Base-by-base conservation (phyloP, 768 basidiomycete species). In the Sarcodon aspratus region DNA sequence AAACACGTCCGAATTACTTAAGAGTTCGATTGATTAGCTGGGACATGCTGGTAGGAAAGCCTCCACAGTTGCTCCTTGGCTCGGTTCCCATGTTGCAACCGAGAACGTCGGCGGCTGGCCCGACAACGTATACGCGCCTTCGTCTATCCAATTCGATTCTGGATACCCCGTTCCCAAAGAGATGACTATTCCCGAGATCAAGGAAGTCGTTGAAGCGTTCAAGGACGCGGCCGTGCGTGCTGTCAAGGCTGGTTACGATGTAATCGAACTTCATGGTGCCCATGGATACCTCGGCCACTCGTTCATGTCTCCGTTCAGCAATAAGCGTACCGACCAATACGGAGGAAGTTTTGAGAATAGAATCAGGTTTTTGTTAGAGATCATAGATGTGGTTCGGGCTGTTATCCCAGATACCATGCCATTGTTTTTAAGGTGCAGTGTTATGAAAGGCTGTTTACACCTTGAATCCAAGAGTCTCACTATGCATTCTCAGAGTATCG, bases 31-130 rank as follows among this genome's bases (percentile, higher is more conserved):
- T 5, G 21, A 27, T 27, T 27, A 27, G 21, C 72, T 89, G 13
- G 80, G 74, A 0, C 86, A 90, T 53, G 82, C 84, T 0, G 86
- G 87, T 0, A 70, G 85, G n/a, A 89, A 88, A 60, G 83, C 76
- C 0, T 79, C 78, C 8, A 79, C 72, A 0, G 61, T 75, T 13
- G 73, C 78, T 1, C 81, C 83, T 0, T 88, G 82, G 81, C 58
- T 83, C 33, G 62, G 62, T 32, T 36, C 61, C 9, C 21, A 27
- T 27, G 46, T 56, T 10, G 74, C 74, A 6, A 54, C 60, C 1
- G 63, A 63, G 38, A 63, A 62, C 9, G 58, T 59, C 4, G 70
- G 69, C n/a, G 80, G 80, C 36, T 63, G 58, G 60, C 55, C 56
- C n/a, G 50, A 60, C 51, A 50, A 53, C 33, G 51, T 57, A 2